Evolutionary conservation across 148 eudicot species (phyloP).

Genomic region (Cornus controversa): DNA sequence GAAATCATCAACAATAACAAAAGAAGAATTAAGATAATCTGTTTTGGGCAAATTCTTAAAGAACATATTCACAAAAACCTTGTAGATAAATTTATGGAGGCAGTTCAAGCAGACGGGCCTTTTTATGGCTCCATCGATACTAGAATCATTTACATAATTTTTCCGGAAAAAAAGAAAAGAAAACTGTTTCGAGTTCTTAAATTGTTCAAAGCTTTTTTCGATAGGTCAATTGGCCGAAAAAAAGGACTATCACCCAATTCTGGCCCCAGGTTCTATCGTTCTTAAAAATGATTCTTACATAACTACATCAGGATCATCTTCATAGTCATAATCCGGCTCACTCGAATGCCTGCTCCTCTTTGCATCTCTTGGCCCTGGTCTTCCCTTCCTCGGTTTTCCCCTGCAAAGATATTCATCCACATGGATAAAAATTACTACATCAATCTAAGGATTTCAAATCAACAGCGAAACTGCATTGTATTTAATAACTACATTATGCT

Average conservation of each 20-base stretch:
- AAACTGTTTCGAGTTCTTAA: not conserved
- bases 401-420: conserved; percentile 23
- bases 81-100: not conserved
- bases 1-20: too few relatives aligned
- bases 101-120: not conserved
- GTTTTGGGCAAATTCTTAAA: too few relatives aligned
- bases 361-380: conserved; percentile 76
- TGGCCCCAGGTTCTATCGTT: too few relatives aligned
- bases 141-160: not conserved
- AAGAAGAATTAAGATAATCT: too few relatives aligned
- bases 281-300: conserved; percentile 4
- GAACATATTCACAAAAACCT: too few relatives aligned
- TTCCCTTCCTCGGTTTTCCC: conserved; percentile 92
- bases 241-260: too few relatives aligned
- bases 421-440: not conserved
- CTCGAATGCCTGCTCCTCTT: conserved; percentile 66
- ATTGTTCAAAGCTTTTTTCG: not conserved
- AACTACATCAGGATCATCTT: conserved; percentile 72
- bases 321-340: conserved; percentile 87
- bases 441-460: not conserved
- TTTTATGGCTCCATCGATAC: not conserved
- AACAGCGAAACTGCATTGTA: not conserved
- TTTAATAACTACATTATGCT: not conserved
- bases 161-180: not conserved
- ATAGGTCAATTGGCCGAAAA: not conserved